These are phyloP conservation scores for Candida sp. DNA, from an alignment of 1,139 yeast species.

Conservation along the genomic window DNA sequence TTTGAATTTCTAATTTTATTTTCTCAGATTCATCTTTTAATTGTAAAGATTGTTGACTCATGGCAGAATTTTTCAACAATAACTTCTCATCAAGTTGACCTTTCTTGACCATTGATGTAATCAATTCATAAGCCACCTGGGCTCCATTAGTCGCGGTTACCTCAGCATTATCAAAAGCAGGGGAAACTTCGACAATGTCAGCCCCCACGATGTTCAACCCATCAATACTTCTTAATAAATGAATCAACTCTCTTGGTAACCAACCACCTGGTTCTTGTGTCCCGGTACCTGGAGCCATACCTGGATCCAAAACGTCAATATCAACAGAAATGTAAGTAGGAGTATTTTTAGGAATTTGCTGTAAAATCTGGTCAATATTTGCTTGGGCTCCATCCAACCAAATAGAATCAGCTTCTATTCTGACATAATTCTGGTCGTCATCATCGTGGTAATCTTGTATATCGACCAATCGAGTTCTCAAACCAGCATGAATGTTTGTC, in stretches of 20 bases:
- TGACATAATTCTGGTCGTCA: constrained; percentile 56
- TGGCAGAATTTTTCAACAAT: constrained; percentile 2
- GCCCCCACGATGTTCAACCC: constrained; percentile 67
- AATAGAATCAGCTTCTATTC: constrained; percentile 69
- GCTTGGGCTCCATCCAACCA: constrained; percentile 58
- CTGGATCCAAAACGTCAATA: constrained; percentile 80
- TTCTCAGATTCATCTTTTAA: constrained; percentile 4
- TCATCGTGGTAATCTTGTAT: constrained; percentile 64
- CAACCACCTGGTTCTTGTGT: constrained; percentile 84
- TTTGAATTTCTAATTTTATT: constrained; percentile 11
- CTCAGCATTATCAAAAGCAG: constrained; percentile 71
- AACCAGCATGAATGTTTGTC: constrained; percentile 66
- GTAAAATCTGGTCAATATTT: constrained; percentile 49
- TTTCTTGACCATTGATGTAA: constrained; percentile 71
- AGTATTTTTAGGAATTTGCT: constrained; percentile 47
- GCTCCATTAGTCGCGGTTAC: constrained; percentile 76
- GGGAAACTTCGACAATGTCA: constrained; percentile 76
- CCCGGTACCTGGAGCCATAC: constrained; percentile 80
- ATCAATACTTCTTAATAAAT: constrained; percentile 57
- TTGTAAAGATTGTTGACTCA: background rate
- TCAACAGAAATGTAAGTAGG: constrained; percentile 76
- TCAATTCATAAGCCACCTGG: constrained; percentile 65
- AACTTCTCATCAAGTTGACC: constrained; percentile 25
- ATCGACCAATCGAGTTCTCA: constrained; percentile 67
- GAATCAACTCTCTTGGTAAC: constrained; percentile 70